A percentile compares a stretch with the other conserved stretches of the same genome.
phyloP scores from a whole-genome alignment of 306 rosid species.

The Heteromeles arbutifolia region DNA sequence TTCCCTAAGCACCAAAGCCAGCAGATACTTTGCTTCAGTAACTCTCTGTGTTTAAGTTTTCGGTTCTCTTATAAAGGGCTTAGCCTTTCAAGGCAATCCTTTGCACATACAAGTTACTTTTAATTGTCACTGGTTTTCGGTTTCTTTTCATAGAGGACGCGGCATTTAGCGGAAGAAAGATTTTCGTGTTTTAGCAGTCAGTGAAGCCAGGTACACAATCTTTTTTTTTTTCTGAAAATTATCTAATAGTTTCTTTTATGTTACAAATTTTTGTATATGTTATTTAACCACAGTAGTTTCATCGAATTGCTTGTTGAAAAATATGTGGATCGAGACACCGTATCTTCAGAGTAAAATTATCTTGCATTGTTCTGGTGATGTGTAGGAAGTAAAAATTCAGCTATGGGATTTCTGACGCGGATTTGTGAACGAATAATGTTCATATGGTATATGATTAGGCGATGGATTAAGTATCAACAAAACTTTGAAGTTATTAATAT shows the following conservation, averaged over 20 bases:
- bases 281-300: neutral
- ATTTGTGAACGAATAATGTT: neutral
- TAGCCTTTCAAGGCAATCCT: neutral
- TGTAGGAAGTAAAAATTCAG: slow-evolving; percentile 7
- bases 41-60: neutral
- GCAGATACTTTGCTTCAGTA: slow-evolving; percentile 21
- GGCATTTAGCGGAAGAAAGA: no score
- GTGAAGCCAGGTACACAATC: slow-evolving; percentile 8
- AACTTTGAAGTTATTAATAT: slow-evolving; percentile 17
- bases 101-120: neutral
- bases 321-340: neutral
- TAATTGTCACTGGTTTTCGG: neutral
- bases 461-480: slow-evolving; percentile 14
- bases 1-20: slow-evolving; percentile 9
- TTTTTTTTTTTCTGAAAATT: neutral
- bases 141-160: neutral
- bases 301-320: neutral
- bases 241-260: neutral
- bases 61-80: neutral
- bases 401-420: slow-evolving; percentile 5
- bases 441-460: slow-evolving; percentile 5
- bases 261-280: neutral
- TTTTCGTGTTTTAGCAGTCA: neutral
- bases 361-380: neutral
- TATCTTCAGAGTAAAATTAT: neutral